Conservation (phyloP, 371 early-diverging fungal species). For the Umbelopsis sp. region DNA sequence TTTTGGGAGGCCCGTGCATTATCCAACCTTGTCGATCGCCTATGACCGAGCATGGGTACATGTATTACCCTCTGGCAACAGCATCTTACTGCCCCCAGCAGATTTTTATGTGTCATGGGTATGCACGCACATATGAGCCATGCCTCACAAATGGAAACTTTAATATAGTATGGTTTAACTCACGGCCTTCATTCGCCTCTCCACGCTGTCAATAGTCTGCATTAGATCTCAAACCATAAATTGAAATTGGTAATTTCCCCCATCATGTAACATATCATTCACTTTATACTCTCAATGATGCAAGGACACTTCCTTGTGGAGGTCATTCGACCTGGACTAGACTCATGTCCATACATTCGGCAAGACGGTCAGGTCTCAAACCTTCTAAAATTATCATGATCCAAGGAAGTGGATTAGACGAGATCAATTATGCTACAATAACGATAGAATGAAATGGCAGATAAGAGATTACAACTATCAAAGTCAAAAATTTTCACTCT, state of each 20-base stretch:
- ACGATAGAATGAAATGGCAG: not conserved
- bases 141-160: not conserved
- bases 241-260: too few relatives aligned
- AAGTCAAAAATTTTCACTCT: not conserved
- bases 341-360: not conserved
- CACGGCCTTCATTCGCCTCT: too few relatives aligned
- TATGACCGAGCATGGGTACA: too few relatives aligned
- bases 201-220: too few relatives aligned
- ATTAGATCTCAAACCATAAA: too few relatives aligned
- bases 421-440: not conserved
- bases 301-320: too few relatives aligned
- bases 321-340: not conserved
- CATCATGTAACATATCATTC: too few relatives aligned
- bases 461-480: not conserved
- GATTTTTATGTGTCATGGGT: not conserved
- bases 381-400: not conserved
- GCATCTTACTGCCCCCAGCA: not conserved
- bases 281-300: too few relatives aligned
- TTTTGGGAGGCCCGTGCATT: conserved; percentile 14
- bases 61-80: too few relatives aligned
- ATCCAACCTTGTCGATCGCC: not conserved
- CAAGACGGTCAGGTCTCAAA: not conserved
- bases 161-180: too few relatives aligned
- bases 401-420: not conserved
- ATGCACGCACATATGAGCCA: not conserved